Percentiles rank a stretch among this genome's conserved stretches.
Conservation (phyloP, 768 basidiomycete species). For the Leccinum incarnatum region DNA sequence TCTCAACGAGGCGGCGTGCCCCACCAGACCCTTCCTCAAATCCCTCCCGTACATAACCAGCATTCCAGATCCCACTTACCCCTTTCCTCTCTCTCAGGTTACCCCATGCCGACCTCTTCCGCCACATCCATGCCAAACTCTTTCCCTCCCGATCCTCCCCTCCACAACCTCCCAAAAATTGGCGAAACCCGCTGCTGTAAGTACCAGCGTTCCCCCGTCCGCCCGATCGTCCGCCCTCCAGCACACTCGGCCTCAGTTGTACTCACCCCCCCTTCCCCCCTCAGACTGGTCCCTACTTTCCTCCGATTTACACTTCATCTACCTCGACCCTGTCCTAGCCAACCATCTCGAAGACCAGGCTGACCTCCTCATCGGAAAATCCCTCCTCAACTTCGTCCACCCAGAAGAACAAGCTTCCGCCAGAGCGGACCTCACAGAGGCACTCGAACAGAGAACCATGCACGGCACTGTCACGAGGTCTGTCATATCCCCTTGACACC, state of each 20-base stretch:
- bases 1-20: constrained; percentile 34
- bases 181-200: constrained; percentile 77
- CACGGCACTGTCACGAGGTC: constrained; percentile 84
- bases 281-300: constrained; percentile 82
- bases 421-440: constrained; percentile 67
- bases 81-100: constrained; percentile 38
- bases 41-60: constrained; percentile 33
- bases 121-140: constrained; percentile 26
- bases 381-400: constrained; percentile 76
- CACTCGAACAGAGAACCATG: constrained; percentile 69
- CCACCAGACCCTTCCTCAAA: constrained; percentile 26
- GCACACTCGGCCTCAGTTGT: constrained; percentile 13
- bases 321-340: constrained; percentile 78
- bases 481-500: constrained; percentile 14
- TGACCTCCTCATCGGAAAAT: constrained; percentile 62
- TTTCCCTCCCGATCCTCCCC: constrained; percentile 36
- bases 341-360: constrained; percentile 72
- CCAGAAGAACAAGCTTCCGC: constrained; percentile 81
- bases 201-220: constrained; percentile 32
- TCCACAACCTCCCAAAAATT: constrained; percentile 48
- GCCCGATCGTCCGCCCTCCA: constrained; percentile 24
- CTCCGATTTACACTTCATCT: constrained; percentile 73
- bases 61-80: constrained; percentile 34
- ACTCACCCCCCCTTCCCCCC: constrained; percentile 15
- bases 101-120: constrained; percentile 32